These are phyloP conservation scores for Linaria vulgaris DNA, from an alignment of 257 asterid species.

Conservation along the genomic window DNA sequence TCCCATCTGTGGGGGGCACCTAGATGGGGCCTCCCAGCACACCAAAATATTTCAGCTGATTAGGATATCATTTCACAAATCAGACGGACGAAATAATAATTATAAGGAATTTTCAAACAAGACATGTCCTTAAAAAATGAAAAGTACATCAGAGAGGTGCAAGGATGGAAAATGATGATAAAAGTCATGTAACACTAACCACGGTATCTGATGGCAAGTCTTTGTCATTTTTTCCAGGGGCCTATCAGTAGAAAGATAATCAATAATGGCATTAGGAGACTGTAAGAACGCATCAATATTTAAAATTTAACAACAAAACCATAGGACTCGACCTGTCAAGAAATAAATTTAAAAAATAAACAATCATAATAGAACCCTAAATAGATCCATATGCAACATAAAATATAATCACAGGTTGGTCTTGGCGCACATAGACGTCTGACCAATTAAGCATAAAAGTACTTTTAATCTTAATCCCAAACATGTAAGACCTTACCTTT, in stretches of 20 bases:
- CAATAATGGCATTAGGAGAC: conserved; percentile 18
- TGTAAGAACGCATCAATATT: not conserved
- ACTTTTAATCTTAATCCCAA: too few species aligned
- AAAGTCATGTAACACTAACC: conserved; percentile 48
- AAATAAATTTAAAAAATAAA: conserved; percentile 10
- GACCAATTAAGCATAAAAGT: too few species aligned
- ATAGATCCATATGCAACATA: not conserved
- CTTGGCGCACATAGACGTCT: not conserved
- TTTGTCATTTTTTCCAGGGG: conserved; percentile 95
- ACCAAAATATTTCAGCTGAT: too few species aligned
- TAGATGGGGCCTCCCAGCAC: too few species aligned
- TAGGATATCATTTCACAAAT: not conserved
- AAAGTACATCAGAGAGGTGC: not conserved
- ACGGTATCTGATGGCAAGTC: conserved; percentile 81
- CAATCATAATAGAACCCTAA: conserved; percentile 2
- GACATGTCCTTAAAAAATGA: not conserved
- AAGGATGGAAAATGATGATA: conserved; percentile 8
- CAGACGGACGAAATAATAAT: not conserved
- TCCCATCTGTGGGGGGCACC: too few species aligned
- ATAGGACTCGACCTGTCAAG: conserved; percentile 17
- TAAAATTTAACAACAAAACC: not conserved
- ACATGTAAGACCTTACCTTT: too few species aligned
- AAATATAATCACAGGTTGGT: not conserved
- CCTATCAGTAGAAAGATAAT: conserved; percentile 48
- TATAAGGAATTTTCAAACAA: not conserved